Evolutionary conservation across 1,139 yeast species (phyloP), one percentile per base, ranked within the genome.

Genomic region (Tardiomyces blankii): DNA sequence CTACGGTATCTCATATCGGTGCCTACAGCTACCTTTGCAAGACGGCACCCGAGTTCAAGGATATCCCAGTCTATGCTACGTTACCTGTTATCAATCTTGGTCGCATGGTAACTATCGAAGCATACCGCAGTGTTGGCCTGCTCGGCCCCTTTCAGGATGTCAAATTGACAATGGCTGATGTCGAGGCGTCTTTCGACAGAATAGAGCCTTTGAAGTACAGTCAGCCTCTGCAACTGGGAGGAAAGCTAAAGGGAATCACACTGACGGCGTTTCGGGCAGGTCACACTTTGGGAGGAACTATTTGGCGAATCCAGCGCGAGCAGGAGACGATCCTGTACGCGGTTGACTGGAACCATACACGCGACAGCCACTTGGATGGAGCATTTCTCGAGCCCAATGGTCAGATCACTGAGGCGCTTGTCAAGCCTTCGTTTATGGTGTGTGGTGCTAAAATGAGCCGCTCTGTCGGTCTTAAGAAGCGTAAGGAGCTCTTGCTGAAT

Each of bases 341-440:
- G 0, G 91, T 94, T 3, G 80, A 86, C 42, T 91, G 98, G 97
- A 89, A 89, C 61, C 98, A 91, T 62, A 82, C 96, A 1, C 79
- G 80, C 51, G 97, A 91, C 57, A 75, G 86, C 0, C 89, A 88
- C 56, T 67, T 91, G 47, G 84, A 83, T 55, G 91, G 96, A n/a
- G 78, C 82, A 14, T 73, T 88, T 45, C 65, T 84, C 43, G 76
- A 74, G 48, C 60, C 63, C 5, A 62, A 61, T 32, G 79, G 78
- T 18, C 69, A 74, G 45, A 80, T 91, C 0, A 65, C 77, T n/a
- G 73, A 83, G 6, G 74, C 78, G 44, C 67, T 89, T 32, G 62
- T 78, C 52, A 73, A 95, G 57, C 96, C 98, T 1, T 82, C 95
- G 1, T 85, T 89, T 0, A 69, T 93, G 48, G 80, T 93, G 33